These are phyloP conservation scores for Pichia exigua DNA, from an alignment of 805 yeast genomes.

Conservation along the genomic window DNA sequence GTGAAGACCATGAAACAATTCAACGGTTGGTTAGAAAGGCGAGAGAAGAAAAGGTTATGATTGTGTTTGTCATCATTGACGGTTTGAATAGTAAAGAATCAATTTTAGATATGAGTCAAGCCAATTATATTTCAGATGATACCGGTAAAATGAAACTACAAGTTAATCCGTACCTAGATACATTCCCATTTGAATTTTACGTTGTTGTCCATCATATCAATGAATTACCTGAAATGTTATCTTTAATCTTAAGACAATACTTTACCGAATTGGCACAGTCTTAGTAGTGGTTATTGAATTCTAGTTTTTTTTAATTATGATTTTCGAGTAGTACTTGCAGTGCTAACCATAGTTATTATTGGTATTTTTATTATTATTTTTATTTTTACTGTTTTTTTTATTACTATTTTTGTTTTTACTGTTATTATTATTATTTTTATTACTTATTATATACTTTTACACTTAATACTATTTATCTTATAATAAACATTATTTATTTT, in stretches of 20 bases:
- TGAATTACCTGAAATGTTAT: conserved; percentile 87
- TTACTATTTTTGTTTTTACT: too few relatives aligned
- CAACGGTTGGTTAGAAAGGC: conserved; percentile 84
- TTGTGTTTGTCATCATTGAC: conserved; percentile 90
- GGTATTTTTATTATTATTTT: not conserved
- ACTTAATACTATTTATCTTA: too few relatives aligned
- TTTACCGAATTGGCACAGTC: conserved; percentile 56
- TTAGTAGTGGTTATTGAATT: not conserved
- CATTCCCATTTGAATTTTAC: conserved; percentile 95
- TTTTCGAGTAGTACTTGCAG: too few relatives aligned
- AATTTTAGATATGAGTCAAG: conserved; percentile 92
- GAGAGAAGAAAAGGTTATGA: conserved; percentile 85
- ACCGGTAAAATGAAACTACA: conserved; percentile 64
- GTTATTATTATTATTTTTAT: too few relatives aligned
- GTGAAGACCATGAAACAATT: conserved; percentile 86
- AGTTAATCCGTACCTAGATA: conserved; percentile 79
- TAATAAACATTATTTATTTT: too few relatives aligned
- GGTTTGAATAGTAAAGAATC: conserved; percentile 81
- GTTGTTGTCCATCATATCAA: conserved; percentile 85
- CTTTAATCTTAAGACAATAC: conserved; percentile 85
- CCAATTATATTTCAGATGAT: conserved; percentile 63
- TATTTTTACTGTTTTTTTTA: not conserved
- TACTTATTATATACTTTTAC: too few relatives aligned
- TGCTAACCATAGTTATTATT: not conserved
- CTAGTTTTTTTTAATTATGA: too few relatives aligned